Percentiles rank a stretch among this genome's conserved stretches.
These are phyloP conservation scores for Microbotryomycetes sp. DNA, from an alignment of 1,284 basidiomycete genomes.

Conservation along the genomic window DNA sequence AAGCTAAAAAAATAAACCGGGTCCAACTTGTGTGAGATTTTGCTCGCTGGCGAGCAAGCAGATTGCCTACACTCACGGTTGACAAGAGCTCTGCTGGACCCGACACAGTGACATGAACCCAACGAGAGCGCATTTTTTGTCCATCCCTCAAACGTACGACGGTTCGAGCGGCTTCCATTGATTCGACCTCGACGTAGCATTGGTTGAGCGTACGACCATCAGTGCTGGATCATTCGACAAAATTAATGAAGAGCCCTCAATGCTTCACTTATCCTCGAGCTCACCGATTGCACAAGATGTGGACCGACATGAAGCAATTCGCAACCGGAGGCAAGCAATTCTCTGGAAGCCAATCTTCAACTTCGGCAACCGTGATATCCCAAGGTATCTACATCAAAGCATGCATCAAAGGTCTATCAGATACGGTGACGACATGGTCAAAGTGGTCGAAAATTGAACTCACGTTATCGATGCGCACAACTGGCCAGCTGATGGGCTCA, in stretches of 20 bases:
- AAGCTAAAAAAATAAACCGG: no score
- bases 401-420: neutral
- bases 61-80: constrained; percentile 16
- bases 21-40: no score
- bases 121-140: constrained; percentile 1
- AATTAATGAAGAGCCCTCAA: no score
- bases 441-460: neutral
- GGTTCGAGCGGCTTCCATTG: constrained; percentile 10
- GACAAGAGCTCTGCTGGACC: constrained; percentile 12
- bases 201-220: constrained; percentile 30
- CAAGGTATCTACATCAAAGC: constrained; percentile 12
- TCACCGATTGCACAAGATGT: constrained; percentile 30
- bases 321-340: constrained; percentile 7
- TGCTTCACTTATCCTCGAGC: no score
- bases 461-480: constrained; percentile 30
- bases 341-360: constrained; percentile 22
- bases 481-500: constrained; percentile 17
- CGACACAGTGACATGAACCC: constrained; percentile 17
- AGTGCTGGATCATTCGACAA: no score
- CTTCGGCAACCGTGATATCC: constrained; percentile 18
- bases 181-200: constrained; percentile 24
- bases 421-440: neutral
- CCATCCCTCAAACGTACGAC: constrained; percentile 24
- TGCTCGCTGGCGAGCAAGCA: no score
- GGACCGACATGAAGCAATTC: constrained; percentile 22